Evolutionary conservation across 768 basidiomycete species (phyloP).

Genomic region (Chalciporus pseudorubinellus): DNA sequence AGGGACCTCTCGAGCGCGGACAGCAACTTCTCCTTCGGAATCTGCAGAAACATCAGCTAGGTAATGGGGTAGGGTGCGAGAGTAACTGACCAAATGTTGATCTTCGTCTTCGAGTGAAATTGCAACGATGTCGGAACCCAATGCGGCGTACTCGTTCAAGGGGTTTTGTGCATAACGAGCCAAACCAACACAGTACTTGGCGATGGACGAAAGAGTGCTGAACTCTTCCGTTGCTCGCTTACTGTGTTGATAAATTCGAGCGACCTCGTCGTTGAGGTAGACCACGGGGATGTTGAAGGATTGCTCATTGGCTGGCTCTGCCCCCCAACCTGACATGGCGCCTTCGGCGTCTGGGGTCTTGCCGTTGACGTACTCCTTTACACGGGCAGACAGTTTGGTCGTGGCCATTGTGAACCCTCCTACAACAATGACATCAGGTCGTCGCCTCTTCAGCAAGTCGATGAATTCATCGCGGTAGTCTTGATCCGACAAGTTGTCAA

Average conservation of each 20-base stretch:
- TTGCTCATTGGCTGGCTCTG: slow-evolving; percentile 39
- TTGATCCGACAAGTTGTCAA: slow-evolving; percentile 80
- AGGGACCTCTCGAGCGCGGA: slow-evolving; percentile 79
- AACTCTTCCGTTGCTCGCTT: slow-evolving; percentile 84
- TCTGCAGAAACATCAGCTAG: slow-evolving; percentile 42
- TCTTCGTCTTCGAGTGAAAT: slow-evolving; percentile 82
- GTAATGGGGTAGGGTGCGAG: background rate
- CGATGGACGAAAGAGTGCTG: slow-evolving; percentile 67
- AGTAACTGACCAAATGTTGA: slow-evolving; percentile 71
- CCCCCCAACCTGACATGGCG: slow-evolving; percentile 23
- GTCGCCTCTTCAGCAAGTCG: slow-evolving; percentile 77
- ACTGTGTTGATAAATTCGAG: slow-evolving; percentile 91
- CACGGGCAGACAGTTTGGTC: slow-evolving; percentile 58
- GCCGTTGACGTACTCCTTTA: slow-evolving; percentile 55
- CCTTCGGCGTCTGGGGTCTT: slow-evolving; percentile 27
- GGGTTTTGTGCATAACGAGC: slow-evolving; percentile 94
- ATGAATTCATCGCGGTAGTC: slow-evolving; percentile 71
- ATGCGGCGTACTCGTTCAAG: slow-evolving; percentile 88
- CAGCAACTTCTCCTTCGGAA: slow-evolving; percentile 83
- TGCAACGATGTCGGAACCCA: slow-evolving; percentile 80
- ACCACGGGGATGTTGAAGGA: slow-evolving; percentile 67
- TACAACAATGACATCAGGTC: slow-evolving; percentile 84
- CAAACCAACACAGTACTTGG: slow-evolving; percentile 91
- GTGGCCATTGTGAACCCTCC: slow-evolving; percentile 89
- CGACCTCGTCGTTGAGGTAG: slow-evolving; percentile 88